Percentiles rank a stretch among this genome's conserved stretches.
phyloP scores from a whole-genome alignment of 2,329 filamentous ascomycete genomes.

The Fusarium staphyleae region DNA sequence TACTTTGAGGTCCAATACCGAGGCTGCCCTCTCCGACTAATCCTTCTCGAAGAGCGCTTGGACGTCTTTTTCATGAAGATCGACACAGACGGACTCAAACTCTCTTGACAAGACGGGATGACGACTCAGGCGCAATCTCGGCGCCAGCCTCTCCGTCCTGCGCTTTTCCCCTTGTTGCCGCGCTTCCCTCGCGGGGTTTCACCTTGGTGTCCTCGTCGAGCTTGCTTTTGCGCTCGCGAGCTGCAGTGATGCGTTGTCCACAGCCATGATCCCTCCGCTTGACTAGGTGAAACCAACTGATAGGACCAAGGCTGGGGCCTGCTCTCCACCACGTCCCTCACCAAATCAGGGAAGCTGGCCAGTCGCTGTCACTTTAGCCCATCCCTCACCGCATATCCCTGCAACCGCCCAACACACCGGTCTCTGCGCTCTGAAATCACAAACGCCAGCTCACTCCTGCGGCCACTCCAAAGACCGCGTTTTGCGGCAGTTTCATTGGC shows the following conservation, averaged over 20 bases:
- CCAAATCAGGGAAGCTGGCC: conserved; percentile 51
- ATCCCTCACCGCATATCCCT: conserved; percentile 45
- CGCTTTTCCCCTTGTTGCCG: background rate
- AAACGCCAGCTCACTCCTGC: conserved; percentile 57
- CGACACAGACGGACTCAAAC: conserved; percentile 32
- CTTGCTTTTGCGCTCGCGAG: conserved; percentile 40
- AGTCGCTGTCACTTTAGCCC: conserved; percentile 40
- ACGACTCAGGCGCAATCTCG: conserved; percentile 35
- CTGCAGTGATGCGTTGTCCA: conserved; percentile 56
- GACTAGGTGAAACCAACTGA: conserved; percentile 48
- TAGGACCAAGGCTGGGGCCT: conserved; percentile 52
- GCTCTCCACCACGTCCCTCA: conserved; percentile 48
- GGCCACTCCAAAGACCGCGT: conserved; percentile 54
- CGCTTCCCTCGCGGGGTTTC: conserved; percentile 19
- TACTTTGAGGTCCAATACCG: conserved; percentile 23
- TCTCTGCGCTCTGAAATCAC: conserved; percentile 42
- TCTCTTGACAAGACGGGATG: conserved; percentile 26
- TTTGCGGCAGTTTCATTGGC: conserved; percentile 38
- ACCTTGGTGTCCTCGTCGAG: conserved; percentile 18
- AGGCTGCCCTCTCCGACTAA: conserved; percentile 17
- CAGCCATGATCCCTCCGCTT: conserved; percentile 53
- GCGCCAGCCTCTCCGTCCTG: conserved; percentile 28
- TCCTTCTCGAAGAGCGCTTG: conserved; percentile 23
- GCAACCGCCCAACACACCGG: conserved; percentile 37
- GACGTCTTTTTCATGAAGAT: conserved; percentile 33